phyloP scores from a whole-genome alignment of 768 basidiomycete species.

The Agrocybe pediades region DNA sequence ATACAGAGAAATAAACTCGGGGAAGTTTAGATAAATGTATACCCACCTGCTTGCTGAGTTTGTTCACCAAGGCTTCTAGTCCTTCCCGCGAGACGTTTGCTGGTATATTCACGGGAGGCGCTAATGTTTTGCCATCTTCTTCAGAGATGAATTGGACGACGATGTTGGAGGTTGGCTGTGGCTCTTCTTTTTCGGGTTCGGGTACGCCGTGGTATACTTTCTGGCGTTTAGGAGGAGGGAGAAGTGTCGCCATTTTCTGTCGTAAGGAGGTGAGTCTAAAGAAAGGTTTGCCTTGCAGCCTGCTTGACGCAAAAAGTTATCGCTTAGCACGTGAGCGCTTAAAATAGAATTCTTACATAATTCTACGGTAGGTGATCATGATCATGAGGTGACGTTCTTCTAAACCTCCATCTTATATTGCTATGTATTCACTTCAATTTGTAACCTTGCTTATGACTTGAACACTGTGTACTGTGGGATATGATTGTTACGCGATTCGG shows the following conservation, averaged over 20 bases:
- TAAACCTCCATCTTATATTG: too few species aligned
- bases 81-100: conserved; percentile 85
- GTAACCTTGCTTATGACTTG: too few species aligned
- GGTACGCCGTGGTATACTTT: conserved; percentile 79
- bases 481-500: too few species aligned
- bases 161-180: conserved; percentile 58
- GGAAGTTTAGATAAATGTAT: conserved; percentile 1
- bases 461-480: too few species aligned
- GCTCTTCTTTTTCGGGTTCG: conserved; percentile 56
- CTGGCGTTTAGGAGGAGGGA: conserved; percentile 88
- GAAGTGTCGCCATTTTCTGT: conserved; percentile 85
- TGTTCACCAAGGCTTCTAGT: conserved; percentile 88
- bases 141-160: conserved; percentile 94
- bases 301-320: neutral
- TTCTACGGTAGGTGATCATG: too few species aligned
- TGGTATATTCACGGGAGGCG: conserved; percentile 87
- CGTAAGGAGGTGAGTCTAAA: neutral
- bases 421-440: too few species aligned
- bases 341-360: too few species aligned
- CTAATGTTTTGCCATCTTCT: conserved; percentile 78
- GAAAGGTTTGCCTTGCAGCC: too few species aligned
- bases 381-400: too few species aligned
- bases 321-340: too few species aligned
- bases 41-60: conserved; percentile 72
- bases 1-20: conserved; percentile 18